Base-by-base conservation (phyloP, 768 basidiomycete genomes). In the Lactifluus volemus region DNA sequence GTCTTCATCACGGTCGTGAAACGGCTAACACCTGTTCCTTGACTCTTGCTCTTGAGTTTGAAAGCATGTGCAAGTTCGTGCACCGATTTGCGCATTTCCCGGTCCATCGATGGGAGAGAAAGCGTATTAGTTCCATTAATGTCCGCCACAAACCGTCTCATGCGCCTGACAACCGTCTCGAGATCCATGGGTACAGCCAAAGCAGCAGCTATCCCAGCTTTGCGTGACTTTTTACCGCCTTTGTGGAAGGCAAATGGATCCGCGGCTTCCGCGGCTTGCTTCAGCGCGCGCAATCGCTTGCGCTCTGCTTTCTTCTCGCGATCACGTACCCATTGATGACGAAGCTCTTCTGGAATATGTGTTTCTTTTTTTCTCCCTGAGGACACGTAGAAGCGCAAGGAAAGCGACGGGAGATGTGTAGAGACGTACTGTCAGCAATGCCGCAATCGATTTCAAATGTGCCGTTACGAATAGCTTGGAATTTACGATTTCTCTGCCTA, bases 31-130 rank as follows among this genome's bases (percentile, higher is more conserved):
- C 86, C 93, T 2, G 77, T 72, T 0, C 92, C 92, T 60, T 85
- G 84, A 69, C 90, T 93, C 63, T 79, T 67, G 64, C 88, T 92
- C 74, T 85, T 88, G 72, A 98, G 61, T 19, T 80, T 81, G 70
- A 96, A 97, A 60, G 82, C 84, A 9, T 68, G 55, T n/a, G 92
- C 92, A 68, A 97, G 73, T 68, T 90, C 81, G 68, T 98, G 95
- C 0, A 94, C 79, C 47, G 74, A 74, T 75, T 83, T 86, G 65
- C 95, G 77, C 64, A 81, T 81, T 59, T 76, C 76, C 74, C 88
- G 91, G 61, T 81, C 78, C 76, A 89, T 85, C 9, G 95, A 89
- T 2, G 93, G 93, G 0, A 96, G 76, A 9, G 79, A 72, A 79
- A 96, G 81, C 5, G 77, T 79, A 45, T 54, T 44, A 7, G 76